Evolutionary conservation across 164 flowering plant species (phyloP).

Genomic region (Paratinospora sagittata): DNA sequence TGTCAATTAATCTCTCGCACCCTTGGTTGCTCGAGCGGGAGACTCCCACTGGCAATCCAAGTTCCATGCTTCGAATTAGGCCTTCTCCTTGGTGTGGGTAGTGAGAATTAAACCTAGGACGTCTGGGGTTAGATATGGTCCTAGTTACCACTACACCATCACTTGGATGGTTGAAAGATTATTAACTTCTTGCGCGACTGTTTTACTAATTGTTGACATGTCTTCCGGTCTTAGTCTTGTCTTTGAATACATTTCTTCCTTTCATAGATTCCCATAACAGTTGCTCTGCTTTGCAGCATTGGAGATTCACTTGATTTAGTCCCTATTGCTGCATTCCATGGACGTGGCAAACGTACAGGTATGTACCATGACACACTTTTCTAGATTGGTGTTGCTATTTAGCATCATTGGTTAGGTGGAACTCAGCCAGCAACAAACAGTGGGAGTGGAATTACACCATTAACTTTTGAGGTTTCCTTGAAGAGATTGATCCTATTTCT

Average conservation of each 20-base stretch:
- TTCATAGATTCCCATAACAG: neutral
- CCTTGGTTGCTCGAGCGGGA: too few relatives aligned
- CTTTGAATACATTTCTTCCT: neutral
- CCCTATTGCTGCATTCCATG: conserved; percentile 95
- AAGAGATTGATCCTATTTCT: neutral
- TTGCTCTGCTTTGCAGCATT: conserved; percentile 41
- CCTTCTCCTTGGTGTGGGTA: too few relatives aligned
- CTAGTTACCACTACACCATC: too few relatives aligned
- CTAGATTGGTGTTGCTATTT: neutral
- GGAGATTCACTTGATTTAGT: conserved; percentile 96
- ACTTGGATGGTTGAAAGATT: conserved; percentile 69
- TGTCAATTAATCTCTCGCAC: too few relatives aligned
- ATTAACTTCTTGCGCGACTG: neutral
- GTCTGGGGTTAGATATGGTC: too few relatives aligned
- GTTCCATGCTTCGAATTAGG: too few relatives aligned
- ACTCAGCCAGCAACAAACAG: neutral
- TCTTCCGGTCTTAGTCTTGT: neutral
- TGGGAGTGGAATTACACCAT: neutral
- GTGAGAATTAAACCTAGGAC: too few relatives aligned
- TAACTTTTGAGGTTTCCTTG: neutral
- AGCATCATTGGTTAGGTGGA: neutral
- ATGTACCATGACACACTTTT: conserved; percentile 1
- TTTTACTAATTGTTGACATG: neutral
- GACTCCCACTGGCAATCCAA: too few relatives aligned
- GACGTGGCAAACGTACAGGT: conserved; percentile 98